Base-by-base conservation (phyloP, 140 eudicot genomes). In the Cichorium intybus region DNA sequence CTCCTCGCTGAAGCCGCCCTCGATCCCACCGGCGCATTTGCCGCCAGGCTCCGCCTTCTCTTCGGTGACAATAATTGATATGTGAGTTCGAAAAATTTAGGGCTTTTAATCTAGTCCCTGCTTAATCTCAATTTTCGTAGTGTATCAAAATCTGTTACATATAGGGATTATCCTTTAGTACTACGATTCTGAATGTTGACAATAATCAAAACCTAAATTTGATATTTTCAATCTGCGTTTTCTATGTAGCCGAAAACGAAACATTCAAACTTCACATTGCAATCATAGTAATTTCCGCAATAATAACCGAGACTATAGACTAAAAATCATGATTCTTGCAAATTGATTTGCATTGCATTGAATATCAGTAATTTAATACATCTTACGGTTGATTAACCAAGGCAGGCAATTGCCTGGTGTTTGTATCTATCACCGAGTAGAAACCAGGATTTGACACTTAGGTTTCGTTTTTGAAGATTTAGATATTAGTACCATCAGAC, bases 1-100 rank as follows among this genome's bases (percentile, higher is more conserved):
- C 87, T 88, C 60, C 82, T 80, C 0, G 81, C 73, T 47, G 88
- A 88, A 62, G 90, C 95, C 28, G 80, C 81, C 26, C 54, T 18
- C 2, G 88, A 89, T 27, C 43, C 86, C 39, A 61, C 91, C 39
- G 95, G 88, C 18, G 59, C 67, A 11, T 89, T 89, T 16, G 86
- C 84, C 10, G 66, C 79, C 62, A 56, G 81, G 72, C 91, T 89
- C n/a, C 81, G 88, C 6, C 31, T 71, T 31, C 68, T 89, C 21
- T 89, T 89, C 50, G 83, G 80, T 2, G 84, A 80, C 14, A 62
- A 64, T 24, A 34, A 71, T 45, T 49, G 49, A 43, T 35, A 49
- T 35, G 53, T 37, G 73, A 54, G 43, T n/a, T 37, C 2, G 5
- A 10, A 4, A 28, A 11, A 28, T 28, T 62, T 64, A 48, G 46